These are phyloP conservation scores for Raffaelea ambrosiae DNA, from an alignment of 2,329 filamentous ascomycete genomes.

Conservation along the genomic window DNA sequence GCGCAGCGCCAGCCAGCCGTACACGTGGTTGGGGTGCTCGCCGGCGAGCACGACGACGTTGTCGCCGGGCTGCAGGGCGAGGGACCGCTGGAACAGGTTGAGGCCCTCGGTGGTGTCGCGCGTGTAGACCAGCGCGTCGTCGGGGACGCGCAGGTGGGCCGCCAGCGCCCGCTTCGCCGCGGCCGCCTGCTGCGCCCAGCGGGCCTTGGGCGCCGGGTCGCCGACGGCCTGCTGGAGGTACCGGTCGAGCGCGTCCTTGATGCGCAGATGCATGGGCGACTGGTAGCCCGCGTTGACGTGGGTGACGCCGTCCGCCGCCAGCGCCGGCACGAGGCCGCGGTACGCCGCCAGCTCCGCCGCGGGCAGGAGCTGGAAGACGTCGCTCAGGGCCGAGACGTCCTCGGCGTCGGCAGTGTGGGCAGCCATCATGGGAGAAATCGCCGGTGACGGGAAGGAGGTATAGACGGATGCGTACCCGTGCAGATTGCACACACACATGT, in stretches of 20 bases:
- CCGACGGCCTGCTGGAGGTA: not conserved
- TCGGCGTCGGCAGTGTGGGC: not conserved
- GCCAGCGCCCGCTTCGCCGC: not conserved
- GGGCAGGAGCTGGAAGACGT: not conserved
- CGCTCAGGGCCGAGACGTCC: not conserved
- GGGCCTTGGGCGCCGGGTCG: not conserved
- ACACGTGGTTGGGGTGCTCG: constrained; percentile 2
- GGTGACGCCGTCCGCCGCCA: not conserved
- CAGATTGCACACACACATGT: no score
- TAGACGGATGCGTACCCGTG: no score
- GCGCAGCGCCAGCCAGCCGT: not conserved
- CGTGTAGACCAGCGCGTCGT: not conserved
- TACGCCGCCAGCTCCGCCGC: not conserved
- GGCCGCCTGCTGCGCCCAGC: not conserved
- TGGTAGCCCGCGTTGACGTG: not conserved
- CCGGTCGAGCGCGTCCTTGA: not conserved
- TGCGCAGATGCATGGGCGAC: not conserved
- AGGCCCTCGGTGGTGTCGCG: constrained; percentile 1
- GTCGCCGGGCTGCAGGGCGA: not conserved
- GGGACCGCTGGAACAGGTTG: not conserved
- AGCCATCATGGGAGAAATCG: no score
- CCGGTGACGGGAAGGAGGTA: no score
- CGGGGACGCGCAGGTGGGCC: not conserved
- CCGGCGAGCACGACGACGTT: not conserved
- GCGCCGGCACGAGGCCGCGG: not conserved